Percentiles rank a stretch among this genome's conserved stretches.
These are phyloP conservation scores for Cyclostephanos tholiformis DNA, from an alignment of 108 stramenopile genomes.

Conservation along the genomic window DNA sequence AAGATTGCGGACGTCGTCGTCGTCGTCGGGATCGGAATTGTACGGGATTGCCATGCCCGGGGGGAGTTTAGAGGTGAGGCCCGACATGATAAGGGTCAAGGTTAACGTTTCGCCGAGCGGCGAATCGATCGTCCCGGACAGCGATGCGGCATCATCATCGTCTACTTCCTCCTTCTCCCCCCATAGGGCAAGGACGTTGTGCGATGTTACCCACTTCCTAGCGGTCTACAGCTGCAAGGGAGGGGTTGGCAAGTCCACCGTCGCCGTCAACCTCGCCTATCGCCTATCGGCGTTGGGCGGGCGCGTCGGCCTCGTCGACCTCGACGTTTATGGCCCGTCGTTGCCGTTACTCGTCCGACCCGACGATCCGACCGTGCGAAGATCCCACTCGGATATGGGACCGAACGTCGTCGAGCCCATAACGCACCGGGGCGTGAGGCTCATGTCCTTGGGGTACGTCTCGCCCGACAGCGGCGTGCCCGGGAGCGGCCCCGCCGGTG, in stretches of 20 bases:
- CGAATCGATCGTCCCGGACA: conserved; percentile 22
- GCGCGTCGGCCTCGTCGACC: conserved; percentile 94
- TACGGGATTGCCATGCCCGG: background rate
- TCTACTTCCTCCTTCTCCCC: conserved; percentile 37
- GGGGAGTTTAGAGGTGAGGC: conserved; percentile 17
- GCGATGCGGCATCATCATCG: conserved; percentile 25
- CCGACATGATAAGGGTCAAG: conserved; percentile 27
- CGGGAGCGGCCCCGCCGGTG: conserved; percentile 73
- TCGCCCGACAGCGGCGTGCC: conserved; percentile 87
- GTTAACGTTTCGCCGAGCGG: conserved; percentile 10
- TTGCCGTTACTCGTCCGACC: conserved; percentile 83
- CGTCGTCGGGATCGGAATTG: conserved; percentile 17
- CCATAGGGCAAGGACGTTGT: conserved; percentile 67
- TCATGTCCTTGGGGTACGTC: conserved; percentile 89
- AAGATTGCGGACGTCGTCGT: conserved; percentile 4
- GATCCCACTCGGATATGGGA: conserved; percentile 58
- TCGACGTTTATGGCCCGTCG: conserved; percentile 97
- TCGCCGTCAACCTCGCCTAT: conserved; percentile 97
- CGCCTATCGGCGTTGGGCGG: conserved; percentile 87
- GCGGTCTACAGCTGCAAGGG: conserved; percentile 95
- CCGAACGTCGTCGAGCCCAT: conserved; percentile 84
- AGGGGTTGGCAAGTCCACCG: conserved; percentile 98
- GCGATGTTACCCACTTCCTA: conserved; percentile 73
- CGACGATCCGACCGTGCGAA: conserved; percentile 72
- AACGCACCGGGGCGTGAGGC: conserved; percentile 81